Evolutionary conservation across 176 grass and related monocot species (phyloP).

Genomic region (Canna indica): DNA sequence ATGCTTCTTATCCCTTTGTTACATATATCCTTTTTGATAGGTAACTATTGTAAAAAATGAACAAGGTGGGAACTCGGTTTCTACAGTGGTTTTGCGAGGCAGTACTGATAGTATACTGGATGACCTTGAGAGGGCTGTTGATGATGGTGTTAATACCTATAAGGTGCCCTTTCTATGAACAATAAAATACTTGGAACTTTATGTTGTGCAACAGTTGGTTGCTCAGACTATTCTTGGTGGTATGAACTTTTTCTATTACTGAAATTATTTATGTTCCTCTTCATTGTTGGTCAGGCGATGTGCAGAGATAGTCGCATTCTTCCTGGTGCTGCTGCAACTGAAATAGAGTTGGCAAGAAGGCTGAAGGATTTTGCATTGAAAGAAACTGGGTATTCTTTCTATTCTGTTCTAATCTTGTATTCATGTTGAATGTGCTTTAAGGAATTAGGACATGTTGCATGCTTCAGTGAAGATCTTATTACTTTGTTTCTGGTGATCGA

Average conservation of each 20-base stretch:
- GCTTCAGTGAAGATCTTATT: too few species aligned
- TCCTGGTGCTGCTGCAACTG: constrained; percentile 80
- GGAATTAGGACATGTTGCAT: not conserved
- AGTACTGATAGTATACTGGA: constrained; percentile 95
- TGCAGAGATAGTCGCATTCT: constrained; percentile 83
- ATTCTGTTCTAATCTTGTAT: not conserved
- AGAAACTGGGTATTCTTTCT: constrained; percentile 75
- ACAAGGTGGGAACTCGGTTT: constrained; percentile 70
- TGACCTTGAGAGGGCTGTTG: constrained; percentile 91
- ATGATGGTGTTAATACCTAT: constrained; percentile 93
- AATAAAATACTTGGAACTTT: not conserved
- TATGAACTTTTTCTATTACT: not conserved
- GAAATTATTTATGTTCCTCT: not conserved
- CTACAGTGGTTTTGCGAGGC: constrained; percentile 74
- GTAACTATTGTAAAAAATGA: constrained; percentile 83
- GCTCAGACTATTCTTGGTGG: not conserved
- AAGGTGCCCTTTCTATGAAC: constrained; percentile 37
- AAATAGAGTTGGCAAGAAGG: constrained; percentile 79
- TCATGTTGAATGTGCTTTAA: not conserved
- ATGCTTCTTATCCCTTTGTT: not conserved
- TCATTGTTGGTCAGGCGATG: constrained; percentile 62
- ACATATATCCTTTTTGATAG: constrained; percentile 19
- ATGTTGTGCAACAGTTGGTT: not conserved
- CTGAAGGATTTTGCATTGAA: constrained; percentile 87
- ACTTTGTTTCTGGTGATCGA: too few species aligned